phyloP scores from a whole-genome alignment of 169 alveolate species.

The Plasmodium cynomolgi region DNA sequence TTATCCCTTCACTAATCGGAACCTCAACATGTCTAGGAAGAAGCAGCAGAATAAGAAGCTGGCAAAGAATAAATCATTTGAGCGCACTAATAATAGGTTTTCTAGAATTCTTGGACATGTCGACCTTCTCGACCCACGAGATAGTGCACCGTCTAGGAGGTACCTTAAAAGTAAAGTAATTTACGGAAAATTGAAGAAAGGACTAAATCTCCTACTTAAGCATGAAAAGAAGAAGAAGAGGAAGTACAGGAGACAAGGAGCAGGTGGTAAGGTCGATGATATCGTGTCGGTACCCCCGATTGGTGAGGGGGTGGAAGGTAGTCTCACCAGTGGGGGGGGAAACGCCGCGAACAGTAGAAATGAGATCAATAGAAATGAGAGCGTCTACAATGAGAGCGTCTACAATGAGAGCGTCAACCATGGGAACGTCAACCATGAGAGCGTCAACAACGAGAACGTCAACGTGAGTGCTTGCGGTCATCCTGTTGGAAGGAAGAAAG shows the following conservation, averaged over 20 bases:
- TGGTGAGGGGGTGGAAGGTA: background rate
- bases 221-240: slow-evolving; percentile 48
- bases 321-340: background rate
- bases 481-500: background rate
- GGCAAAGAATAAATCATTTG: background rate
- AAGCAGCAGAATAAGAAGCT: slow-evolving; percentile 26
- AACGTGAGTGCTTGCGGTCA: background rate
- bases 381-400: background rate
- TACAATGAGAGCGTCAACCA: background rate
- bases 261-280: background rate
- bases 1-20: slow-evolving; percentile 42
- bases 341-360: background rate
- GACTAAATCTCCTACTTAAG: slow-evolving; percentile 21
- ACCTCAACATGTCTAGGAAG: slow-evolving; percentile 16
- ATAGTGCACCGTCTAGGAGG: background rate
- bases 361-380: background rate
- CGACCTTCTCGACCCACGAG: background rate
- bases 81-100: background rate
- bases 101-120: background rate
- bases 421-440: background rate
- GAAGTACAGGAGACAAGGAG: background rate
- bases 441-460: background rate
- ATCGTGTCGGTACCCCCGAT: background rate
- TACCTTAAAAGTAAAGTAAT: slow-evolving; percentile 30
- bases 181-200: slow-evolving; percentile 34